phyloP scores from a whole-genome alignment of 2,329 filamentous ascomycete species.

The Akanthomyces uredinophilus region DNA sequence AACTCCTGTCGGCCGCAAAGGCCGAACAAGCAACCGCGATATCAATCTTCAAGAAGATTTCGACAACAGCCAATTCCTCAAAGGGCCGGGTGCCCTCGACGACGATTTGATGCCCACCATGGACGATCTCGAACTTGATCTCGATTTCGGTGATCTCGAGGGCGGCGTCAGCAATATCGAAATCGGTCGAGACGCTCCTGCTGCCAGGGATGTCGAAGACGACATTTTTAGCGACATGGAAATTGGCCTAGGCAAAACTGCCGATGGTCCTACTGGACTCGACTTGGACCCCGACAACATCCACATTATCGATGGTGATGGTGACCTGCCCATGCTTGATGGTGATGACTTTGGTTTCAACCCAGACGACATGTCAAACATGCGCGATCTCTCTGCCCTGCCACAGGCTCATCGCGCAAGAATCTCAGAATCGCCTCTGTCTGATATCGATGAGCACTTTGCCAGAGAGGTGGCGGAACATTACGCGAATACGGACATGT shows the following conservation, averaged over 20 bases:
- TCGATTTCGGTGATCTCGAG: constrained; percentile 67
- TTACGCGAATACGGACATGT: constrained; percentile 54
- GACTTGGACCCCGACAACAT: constrained; percentile 51
- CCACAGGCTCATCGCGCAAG: constrained; percentile 50
- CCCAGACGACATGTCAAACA: constrained; percentile 53
- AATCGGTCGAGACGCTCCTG: constrained; percentile 80
- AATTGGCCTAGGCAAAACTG: constrained; percentile 51
- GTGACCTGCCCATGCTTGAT: constrained; percentile 56
- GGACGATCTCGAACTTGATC: constrained; percentile 65
- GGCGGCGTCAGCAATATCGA: constrained; percentile 66
- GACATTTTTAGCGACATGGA: constrained; percentile 64
- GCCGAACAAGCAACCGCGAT: constrained; percentile 54
- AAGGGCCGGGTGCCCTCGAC: constrained; percentile 56
- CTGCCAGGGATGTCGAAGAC: constrained; percentile 61
- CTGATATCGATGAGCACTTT: constrained; percentile 61
- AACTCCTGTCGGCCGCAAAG: constrained; percentile 50
- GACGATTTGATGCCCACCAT: constrained; percentile 52
- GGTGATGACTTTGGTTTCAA: constrained; percentile 59
- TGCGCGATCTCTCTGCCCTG: constrained; percentile 43
- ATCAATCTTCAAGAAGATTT: constrained; percentile 67
- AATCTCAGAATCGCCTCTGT: constrained; percentile 66
- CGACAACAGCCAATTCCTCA: constrained; percentile 74
- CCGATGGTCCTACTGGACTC: constrained; percentile 49
- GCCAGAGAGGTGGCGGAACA: constrained; percentile 56
- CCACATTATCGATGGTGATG: constrained; percentile 58